phyloP scores from a whole-genome alignment of 139 green algal genomes.

The Chlamydomonas sphaeroides region DNA sequence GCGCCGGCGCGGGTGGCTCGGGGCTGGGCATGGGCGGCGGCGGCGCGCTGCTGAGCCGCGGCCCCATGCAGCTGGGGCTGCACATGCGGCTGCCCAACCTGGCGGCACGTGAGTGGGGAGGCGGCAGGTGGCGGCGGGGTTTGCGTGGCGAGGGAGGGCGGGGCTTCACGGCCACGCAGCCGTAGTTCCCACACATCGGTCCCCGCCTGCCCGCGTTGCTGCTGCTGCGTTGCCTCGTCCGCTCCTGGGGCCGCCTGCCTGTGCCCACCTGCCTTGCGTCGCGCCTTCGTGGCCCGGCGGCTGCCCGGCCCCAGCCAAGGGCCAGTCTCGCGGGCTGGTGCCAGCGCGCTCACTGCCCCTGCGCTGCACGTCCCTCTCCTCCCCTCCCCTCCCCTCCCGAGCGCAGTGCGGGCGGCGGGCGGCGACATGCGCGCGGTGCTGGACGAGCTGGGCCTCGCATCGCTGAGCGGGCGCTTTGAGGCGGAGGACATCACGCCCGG shows the following conservation, averaged over 20 bases:
- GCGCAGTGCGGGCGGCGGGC: background rate
- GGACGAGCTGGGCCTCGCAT: conserved; percentile 23
- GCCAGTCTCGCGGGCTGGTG: too few relatives aligned
- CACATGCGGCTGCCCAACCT: conserved; percentile 11
- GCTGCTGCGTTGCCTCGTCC: too few relatives aligned
- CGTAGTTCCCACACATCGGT: too few relatives aligned
- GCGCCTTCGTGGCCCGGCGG: too few relatives aligned
- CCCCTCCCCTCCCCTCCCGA: background rate
- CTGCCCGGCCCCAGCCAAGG: too few relatives aligned
- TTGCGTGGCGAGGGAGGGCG: background rate
- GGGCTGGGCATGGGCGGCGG: background rate
- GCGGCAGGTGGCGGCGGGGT: background rate
- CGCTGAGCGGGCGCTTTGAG: conserved; percentile 23
- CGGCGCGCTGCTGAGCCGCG: background rate
- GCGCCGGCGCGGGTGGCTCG: background rate
- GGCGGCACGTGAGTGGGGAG: conserved; percentile 9
- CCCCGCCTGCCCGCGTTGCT: too few relatives aligned
- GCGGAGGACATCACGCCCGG: conserved; percentile 33
- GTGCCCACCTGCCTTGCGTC: too few relatives aligned
- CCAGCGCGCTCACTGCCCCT: too few relatives aligned
- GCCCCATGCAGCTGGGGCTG: background rate
- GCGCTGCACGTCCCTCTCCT: too few relatives aligned
- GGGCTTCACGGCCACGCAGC: too few relatives aligned
- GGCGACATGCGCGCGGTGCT: conserved; percentile 40
- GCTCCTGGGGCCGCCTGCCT: too few relatives aligned